A percentile compares a stretch with the other conserved stretches of the same genome.
These are phyloP conservation scores for Curvularia hawaiiensis DNA, from an alignment of 2,329 filamentous ascomycete species.

Conservation along the genomic window DNA sequence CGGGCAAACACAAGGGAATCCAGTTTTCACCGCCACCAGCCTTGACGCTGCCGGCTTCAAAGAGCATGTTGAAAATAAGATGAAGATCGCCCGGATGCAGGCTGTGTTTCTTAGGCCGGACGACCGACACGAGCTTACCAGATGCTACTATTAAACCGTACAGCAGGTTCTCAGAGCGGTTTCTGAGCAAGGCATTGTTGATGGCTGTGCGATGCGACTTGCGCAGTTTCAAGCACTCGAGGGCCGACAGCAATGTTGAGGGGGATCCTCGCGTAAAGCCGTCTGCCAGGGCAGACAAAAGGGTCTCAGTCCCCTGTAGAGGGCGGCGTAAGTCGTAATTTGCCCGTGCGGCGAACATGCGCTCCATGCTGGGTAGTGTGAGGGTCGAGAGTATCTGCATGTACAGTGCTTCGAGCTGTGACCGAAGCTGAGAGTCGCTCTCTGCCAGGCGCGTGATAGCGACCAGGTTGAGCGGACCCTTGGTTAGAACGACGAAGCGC, in stretches of 20 bases:
- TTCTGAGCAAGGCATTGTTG: constrained; percentile 84
- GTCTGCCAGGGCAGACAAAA: constrained; percentile 90
- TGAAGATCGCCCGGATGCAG: constrained; percentile 94
- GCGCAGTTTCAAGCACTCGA: constrained; percentile 91
- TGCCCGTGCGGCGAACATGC: constrained; percentile 86
- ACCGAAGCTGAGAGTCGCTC: constrained; percentile 83
- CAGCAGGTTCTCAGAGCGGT: constrained; percentile 76
- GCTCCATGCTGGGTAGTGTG: constrained; percentile 83
- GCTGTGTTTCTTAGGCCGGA: constrained; percentile 91
- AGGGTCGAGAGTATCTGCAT: constrained; percentile 98
- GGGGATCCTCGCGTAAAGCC: constrained; percentile 93
- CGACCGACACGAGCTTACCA: constrained; percentile 90
- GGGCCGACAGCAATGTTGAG: constrained; percentile 82
- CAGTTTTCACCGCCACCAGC: constrained; percentile 95
- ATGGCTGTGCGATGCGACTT: constrained; percentile 86
- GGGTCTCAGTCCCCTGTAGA: constrained; percentile 85
- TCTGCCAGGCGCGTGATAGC: constrained; percentile 93
- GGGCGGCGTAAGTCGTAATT: constrained; percentile 93
- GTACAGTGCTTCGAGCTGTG: constrained; percentile 91
- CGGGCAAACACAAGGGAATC: constrained; percentile 94
- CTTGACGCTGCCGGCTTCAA: constrained; percentile 90
- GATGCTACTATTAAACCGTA: constrained; percentile 95
- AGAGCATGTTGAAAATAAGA: constrained; percentile 99
- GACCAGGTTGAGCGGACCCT: constrained; percentile 89
- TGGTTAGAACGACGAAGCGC: constrained; percentile 82